Conservation (phyloP, 768 basidiomycete genomes). For the Naganishia friedmannii region DNA sequence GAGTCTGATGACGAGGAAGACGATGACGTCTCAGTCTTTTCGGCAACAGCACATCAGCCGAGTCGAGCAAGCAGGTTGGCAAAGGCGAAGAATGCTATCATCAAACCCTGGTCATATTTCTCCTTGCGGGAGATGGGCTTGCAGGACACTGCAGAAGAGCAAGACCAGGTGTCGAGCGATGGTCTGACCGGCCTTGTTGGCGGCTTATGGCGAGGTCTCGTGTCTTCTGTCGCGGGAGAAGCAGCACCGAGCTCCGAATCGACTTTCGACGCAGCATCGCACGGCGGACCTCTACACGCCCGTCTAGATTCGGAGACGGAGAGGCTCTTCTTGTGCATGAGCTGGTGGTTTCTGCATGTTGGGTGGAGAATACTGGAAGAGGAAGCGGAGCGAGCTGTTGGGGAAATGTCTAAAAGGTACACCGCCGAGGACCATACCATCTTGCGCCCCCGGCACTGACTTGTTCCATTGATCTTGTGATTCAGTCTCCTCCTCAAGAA, state of each 20-base stretch:
- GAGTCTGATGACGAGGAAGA: slow-evolving; percentile 30
- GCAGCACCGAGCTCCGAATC: not conserved
- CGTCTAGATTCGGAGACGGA: slow-evolving; percentile 62
- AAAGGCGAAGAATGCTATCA: slow-evolving; percentile 17
- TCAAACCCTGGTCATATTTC: slow-evolving; percentile 31
- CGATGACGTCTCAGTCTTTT: slow-evolving; percentile 26
- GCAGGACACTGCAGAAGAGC: slow-evolving; percentile 35
- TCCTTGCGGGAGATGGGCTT: slow-evolving; percentile 31
- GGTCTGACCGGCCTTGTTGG: slow-evolving; percentile 51
- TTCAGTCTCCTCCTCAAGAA: slow-evolving; percentile 35
- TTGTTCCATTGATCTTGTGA: not conserved
- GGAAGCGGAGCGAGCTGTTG: slow-evolving; percentile 69
- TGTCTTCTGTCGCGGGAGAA: not conserved
- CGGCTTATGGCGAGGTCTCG: slow-evolving; percentile 17
- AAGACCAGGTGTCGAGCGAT: slow-evolving; percentile 48
- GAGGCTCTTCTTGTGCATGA: slow-evolving; percentile 74
- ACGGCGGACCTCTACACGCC: slow-evolving; percentile 15
- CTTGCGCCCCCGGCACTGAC: too few relatives aligned
- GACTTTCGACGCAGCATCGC: not conserved
- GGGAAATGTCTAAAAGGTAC: slow-evolving; percentile 79
- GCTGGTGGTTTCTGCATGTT: slow-evolving; percentile 89
- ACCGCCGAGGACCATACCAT: not conserved
- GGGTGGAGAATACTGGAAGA: slow-evolving; percentile 83
- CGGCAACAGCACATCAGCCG: not conserved
- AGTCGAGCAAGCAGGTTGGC: not conserved